Evolutionary conservation across 306 rosid species (phyloP), one percentile per base, ranked within the genome.

Genomic region (Parietaria judaica): DNA sequence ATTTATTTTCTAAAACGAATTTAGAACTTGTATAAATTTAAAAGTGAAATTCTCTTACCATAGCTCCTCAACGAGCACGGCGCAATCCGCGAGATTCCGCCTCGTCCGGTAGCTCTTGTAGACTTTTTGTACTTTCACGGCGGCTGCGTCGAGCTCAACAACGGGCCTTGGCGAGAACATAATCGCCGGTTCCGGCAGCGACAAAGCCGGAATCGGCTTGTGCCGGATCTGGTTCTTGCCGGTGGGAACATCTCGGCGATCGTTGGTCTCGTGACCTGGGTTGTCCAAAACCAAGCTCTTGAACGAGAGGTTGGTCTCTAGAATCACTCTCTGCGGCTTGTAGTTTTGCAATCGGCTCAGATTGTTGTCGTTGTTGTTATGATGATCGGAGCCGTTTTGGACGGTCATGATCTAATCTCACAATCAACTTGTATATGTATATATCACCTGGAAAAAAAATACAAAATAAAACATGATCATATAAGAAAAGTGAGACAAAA

Each of bases 61-160:
- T 47, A 90, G 76, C 66, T 90, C 97, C 66, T 90, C 95, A 51
- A 79, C 88, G 13, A 90, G 87, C 35, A 90, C 97, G 0, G 94
- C 97, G 76, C 97, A 90, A 67, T 90, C 97, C 3, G 97, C 97
- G 52, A 90, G 95, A 70, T 87, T 90, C 64, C 97, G 85, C 65
- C 97, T 46, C 0, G 97, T 90, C 14, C 97, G 82, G 67, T 90
- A 87, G 75, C 95, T 83, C 78, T 90, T 90, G 54, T 90, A 90
- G 11, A 83, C 86, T 57, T 90, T 90, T 56, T 90, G 97, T 66
- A 90, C 60, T 68, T 64, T 90, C 15, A 82, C 80, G 54, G 97
- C 97, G 11, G 95, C 97, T 36, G 86, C 86, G 45, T 86, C 94
- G 54, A 90, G 95, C 77, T 87, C 94, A 35, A 51, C 57, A 4